Evolutionary conservation across 257 asterid genomes (phyloP).

Genomic region (Primulina tabacum): DNA sequence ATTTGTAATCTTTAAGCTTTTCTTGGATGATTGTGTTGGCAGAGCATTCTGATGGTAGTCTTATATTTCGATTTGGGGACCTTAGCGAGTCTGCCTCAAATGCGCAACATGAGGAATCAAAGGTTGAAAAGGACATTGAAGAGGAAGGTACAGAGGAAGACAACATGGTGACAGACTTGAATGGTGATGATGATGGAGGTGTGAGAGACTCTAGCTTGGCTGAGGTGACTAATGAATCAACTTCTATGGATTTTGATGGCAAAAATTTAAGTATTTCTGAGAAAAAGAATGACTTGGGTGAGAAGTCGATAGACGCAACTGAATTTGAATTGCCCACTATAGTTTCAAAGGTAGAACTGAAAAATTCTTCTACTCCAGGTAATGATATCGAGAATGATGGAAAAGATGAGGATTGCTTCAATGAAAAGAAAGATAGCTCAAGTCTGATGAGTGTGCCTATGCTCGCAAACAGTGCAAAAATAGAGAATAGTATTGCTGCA

Average conservation of each 20-base stretch:
- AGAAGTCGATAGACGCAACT: slow-evolving; percentile 26
- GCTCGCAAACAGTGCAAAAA: slow-evolving; percentile 16
- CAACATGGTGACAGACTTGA: neutral
- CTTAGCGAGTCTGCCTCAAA: neutral
- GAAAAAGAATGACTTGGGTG: slow-evolving; percentile 26
- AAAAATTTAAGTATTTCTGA: slow-evolving; percentile 22
- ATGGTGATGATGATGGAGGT: neutral
- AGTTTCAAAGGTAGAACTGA: slow-evolving; percentile 18
- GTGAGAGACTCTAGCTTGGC: neutral
- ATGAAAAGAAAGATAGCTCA: slow-evolving; percentile 22
- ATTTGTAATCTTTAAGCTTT: neutral
- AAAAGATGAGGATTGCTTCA: slow-evolving; percentile 17
- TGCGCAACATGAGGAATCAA: neutral
- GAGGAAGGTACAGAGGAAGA: neutral
- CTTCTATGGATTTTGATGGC: neutral
- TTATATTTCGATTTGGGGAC: neutral
- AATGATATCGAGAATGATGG: slow-evolving; percentile 18
- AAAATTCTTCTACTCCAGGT: slow-evolving; percentile 19
- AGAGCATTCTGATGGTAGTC: neutral
- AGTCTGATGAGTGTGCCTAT: slow-evolving; percentile 5
- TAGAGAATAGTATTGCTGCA: slow-evolving; percentile 19
- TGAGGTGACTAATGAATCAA: neutral
- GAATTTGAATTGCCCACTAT: slow-evolving; percentile 27
- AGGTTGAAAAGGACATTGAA: neutral
- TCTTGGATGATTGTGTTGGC: neutral